Base-by-base conservation (phyloP, 495 filamentous ascomycete genomes). In the Podospora australis region DNA sequence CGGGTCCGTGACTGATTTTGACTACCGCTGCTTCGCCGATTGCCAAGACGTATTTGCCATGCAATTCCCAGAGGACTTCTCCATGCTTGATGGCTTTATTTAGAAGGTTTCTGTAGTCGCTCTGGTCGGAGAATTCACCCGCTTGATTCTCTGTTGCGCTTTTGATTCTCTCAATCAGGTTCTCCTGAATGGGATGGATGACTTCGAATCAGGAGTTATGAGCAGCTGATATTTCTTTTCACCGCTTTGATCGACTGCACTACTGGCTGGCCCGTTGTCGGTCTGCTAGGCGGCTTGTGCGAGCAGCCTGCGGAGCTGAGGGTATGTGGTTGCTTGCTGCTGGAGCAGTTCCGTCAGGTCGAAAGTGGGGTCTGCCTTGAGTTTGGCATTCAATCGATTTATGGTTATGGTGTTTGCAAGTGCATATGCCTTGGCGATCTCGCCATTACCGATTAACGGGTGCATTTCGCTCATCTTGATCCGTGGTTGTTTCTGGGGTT, bases 21-120 rank as follows among this genome's bases (percentile, higher is more conserved):
- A 45, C 28, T 30, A 45, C 42, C 28, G 22, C 42, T 2, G 42
- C 19, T 3, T n/a, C 26, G n/a, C 42, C 28, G 42, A 45, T 24
- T 2, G 25, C 42, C 1, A 45, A 2, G 17, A 45, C 42, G 9
- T 13, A 24, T 14, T 24, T 45, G 6, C 42, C 42, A 19, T 45
- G 26, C 42, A 45, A 14, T 19, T 2, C 14, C 42, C 42, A 45
- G 1, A 45, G 42, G 4, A 45, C 16, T 19, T 45, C 14, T 2
- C 22, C 42, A 9, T 45, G 30, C n/a, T 21, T 19, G 22, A 45
- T 45, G 5, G 42, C 42, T 28, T 45, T 34, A 16, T 45, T 32
- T 11, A 34, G 28, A 19, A 7, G 34, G 17, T 17, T 30, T 4
- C 20, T 10, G 39, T 13, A 8, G 4, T 42, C 26, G 6, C 2